Base-by-base conservation (phyloP, 441 rosid species). In the Geranium incanum region DNA sequence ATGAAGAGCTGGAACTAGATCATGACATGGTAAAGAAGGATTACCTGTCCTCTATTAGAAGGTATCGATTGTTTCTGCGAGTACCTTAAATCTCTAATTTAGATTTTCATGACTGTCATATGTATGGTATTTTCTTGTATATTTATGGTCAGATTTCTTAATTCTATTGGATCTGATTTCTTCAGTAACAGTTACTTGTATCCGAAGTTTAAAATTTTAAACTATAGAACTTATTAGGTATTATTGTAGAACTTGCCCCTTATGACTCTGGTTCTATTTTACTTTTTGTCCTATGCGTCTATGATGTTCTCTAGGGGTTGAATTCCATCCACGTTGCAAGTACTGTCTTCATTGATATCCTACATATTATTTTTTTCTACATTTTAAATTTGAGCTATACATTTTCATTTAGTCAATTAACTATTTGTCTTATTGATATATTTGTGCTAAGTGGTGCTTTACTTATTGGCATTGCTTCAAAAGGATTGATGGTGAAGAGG, bases 1-100 rank as follows among this genome's bases (percentile, higher is more conserved):
- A 95, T 69, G 98, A 95, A 82, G 99, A 95, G 77, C 78, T 92
- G 69, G 98, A 92, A 83, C 84, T 90, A 45, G 95, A 89, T 84
- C 96, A 87, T 74, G 91, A 88, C 73, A 92, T 77, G 77, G 78
- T 80, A 65, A 81, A 28, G 15, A 85, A 75, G 73, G 82, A 87
- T 76, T 79, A 66, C 60, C 62, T 66, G 71, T 84, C 82, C 62
- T 66, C 83, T 50, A 68, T 68, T 70, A 82, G 82, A 77, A 90
- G 97, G 97, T 94, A 86, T 66, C 70, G 55, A 69, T 60, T 77
- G 64, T 2, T 28, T 1, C n/a, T 28, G 33, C 33, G 33, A 28
- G 33, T 28, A 28, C 33, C 33, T 28, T 28, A 28, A 28, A 28
- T 28, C 33, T 28, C 33, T 28, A 28, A 1, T 28, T 28, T 28